A percentile compares a stretch with the other conserved stretches of the same genome.
Evolutionary conservation across 768 basidiomycete species (phyloP).

Genomic region (Antrodiella citrinella): DNA sequence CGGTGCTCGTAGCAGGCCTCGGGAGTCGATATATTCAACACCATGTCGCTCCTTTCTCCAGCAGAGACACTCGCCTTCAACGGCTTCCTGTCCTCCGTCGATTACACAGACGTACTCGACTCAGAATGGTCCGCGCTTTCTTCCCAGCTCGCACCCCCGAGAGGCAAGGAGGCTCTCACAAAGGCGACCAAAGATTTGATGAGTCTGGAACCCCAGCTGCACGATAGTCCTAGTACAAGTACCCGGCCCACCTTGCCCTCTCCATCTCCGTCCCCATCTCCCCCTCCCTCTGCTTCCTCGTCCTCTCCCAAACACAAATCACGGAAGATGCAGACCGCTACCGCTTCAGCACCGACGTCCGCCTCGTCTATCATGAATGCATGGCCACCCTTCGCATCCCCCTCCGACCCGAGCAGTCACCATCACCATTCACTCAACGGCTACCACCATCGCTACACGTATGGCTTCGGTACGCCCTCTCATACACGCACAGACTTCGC

Average conservation of each 20-base stretch:
- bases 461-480: slow-evolving; percentile 5
- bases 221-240: slow-evolving; percentile 23
- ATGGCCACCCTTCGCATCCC: slow-evolving; percentile 9
- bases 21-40: too few relatives aligned
- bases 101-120: slow-evolving; percentile 26
- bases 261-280: slow-evolving; percentile 8
- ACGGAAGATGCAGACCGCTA: slow-evolving; percentile 1
- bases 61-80: slow-evolving; percentile 62
- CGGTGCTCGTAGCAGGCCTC: too few relatives aligned
- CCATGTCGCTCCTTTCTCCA: slow-evolving; percentile 35
- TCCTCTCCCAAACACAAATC: not conserved
- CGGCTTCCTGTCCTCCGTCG: slow-evolving; percentile 47
- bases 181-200: slow-evolving; percentile 83
- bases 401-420: slow-evolving; percentile 1
- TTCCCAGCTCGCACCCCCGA: slow-evolving; percentile 40
- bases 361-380: not conserved
- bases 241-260: slow-evolving; percentile 19
- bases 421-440: too few relatives aligned
- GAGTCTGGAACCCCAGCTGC: slow-evolving; percentile 43
- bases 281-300: slow-evolving; percentile 5
- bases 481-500: not conserved
- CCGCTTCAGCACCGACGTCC: not conserved
- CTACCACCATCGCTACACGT: slow-evolving; percentile 9
- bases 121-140: slow-evolving; percentile 41
- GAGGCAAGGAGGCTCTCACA: slow-evolving; percentile 55